Percentiles rank a stretch among this genome's conserved stretches.
These are phyloP conservation scores for Letharia lupina DNA, from an alignment of 495 filamentous ascomycete genomes.

Conservation along the genomic window DNA sequence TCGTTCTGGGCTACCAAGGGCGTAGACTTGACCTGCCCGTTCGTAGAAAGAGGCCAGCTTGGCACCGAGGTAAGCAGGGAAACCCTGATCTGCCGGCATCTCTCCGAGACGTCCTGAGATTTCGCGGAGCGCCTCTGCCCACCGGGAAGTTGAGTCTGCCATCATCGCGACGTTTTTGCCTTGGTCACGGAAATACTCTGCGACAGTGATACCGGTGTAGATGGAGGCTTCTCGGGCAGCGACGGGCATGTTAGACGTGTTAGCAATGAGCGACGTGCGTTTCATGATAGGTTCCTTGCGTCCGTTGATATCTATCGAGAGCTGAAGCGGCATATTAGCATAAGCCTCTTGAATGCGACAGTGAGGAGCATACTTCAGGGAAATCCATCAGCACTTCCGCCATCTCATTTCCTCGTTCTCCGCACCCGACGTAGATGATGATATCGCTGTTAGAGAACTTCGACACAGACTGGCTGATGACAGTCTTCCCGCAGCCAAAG, in stretches of 20 bases:
- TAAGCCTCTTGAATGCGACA: neutral
- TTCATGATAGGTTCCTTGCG: constrained; percentile 99
- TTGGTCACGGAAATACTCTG: constrained; percentile 98
- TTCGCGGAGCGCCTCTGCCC: constrained; percentile 97
- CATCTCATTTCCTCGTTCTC: constrained; percentile 99
- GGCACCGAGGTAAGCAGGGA: constrained; percentile 92
- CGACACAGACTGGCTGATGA: constrained; percentile 95
- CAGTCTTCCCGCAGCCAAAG: constrained; percentile 98
- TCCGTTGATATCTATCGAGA: constrained; percentile 81
- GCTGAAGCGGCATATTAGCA: constrained; percentile 37
- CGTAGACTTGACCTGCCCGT: constrained; percentile 78
- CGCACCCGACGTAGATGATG: constrained; percentile 97
- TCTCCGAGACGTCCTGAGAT: constrained; percentile 98
- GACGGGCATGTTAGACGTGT: constrained; percentile 99
- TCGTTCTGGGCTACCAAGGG: constrained; percentile 80
- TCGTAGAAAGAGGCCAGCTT: constrained; percentile 99
- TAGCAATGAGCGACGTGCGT: constrained; percentile 95
- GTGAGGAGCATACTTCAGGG: constrained; percentile 47
- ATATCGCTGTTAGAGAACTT: constrained; percentile 99
- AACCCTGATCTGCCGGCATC: constrained; percentile 99
- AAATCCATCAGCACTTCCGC: constrained; percentile 99
- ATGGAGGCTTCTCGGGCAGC: constrained; percentile 98
- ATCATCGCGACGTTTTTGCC: constrained; percentile 99
- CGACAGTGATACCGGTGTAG: constrained; percentile 96
- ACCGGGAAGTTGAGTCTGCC: constrained; percentile 97